Percentiles rank a stretch among this genome's conserved stretches.
Evolutionary conservation across 2,329 filamentous ascomycete genomes (phyloP).

Genomic region (Emmonsiellopsis sp.): DNA sequence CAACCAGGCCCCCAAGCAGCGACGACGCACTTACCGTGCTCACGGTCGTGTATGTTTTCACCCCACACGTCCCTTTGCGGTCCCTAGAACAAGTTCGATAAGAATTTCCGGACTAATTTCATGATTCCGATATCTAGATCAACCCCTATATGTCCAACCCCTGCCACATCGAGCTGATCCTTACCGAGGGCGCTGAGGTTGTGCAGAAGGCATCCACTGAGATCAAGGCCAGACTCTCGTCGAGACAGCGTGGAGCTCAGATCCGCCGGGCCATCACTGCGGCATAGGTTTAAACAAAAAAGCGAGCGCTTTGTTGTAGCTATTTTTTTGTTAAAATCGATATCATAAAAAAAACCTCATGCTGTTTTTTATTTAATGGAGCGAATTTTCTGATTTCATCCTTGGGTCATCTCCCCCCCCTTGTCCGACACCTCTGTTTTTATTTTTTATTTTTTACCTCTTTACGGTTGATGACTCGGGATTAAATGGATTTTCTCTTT

Average conservation of each 20-base stretch:
- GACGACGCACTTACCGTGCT: slow-evolving; percentile 97
- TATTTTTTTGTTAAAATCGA: background rate
- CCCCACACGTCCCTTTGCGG: background rate
- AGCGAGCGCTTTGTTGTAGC: slow-evolving; percentile 2
- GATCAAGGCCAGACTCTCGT: slow-evolving; percentile 64
- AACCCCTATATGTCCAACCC: slow-evolving; percentile 99
- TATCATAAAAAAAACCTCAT: background rate
- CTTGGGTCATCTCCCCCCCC: background rate
- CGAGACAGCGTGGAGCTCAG: slow-evolving; percentile 77
- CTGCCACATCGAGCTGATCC: slow-evolving; percentile 99
- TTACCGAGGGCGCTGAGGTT: slow-evolving; percentile 93
- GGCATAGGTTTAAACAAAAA: slow-evolving; percentile 24
- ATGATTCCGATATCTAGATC: slow-evolving; percentile 56
- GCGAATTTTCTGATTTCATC: slow-evolving; percentile 1
- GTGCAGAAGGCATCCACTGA: slow-evolving; percentile 78
- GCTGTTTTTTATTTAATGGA: slow-evolving; percentile 3
- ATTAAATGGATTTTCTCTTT: background rate
- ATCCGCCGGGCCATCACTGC: slow-evolving; percentile 54
- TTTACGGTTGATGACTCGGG: slow-evolving; percentile 1
- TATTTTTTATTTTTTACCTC: background rate
- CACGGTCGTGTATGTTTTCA: slow-evolving; percentile 87
- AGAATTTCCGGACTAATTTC: background rate
- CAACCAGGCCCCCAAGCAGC: slow-evolving; percentile 99
- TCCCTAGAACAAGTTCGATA: background rate
- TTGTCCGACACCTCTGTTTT: background rate